Evolutionary conservation across 371 early-diverging fungal genomes (phyloP).

Genomic region (Coemansia sp.): DNA sequence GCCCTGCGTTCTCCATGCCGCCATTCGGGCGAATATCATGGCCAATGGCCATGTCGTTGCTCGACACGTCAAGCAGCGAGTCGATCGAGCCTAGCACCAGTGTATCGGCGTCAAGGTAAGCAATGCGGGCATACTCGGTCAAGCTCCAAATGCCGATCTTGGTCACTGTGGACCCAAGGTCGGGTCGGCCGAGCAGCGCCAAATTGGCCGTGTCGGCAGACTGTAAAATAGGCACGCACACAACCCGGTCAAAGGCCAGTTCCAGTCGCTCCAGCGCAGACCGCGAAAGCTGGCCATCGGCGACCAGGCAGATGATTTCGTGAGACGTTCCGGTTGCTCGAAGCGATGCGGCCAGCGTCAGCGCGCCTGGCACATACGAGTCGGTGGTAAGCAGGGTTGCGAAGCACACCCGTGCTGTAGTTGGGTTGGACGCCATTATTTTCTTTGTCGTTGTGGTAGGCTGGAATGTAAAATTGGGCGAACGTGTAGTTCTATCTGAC

Average conservation of each 20-base stretch:
- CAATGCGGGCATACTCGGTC: constrained; percentile 59
- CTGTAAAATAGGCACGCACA: constrained; percentile 58
- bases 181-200: constrained; percentile 80
- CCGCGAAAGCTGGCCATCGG: constrained; percentile 59
- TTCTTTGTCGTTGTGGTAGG: neutral
- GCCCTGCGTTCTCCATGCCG: constrained; percentile 55
- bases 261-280: constrained; percentile 56
- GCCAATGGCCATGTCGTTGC: constrained; percentile 16
- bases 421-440: neutral
- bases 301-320: constrained; percentile 66
- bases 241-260: constrained; percentile 63
- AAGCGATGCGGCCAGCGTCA: constrained; percentile 76
- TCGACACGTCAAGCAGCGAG: constrained; percentile 64
- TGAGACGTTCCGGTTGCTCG: constrained; percentile 60
- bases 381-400: constrained; percentile 77
- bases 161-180: constrained; percentile 84
- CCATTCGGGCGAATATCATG: constrained; percentile 33
- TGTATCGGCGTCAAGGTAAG: constrained; percentile 89
- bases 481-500: too few species aligned
- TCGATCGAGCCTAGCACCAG: constrained; percentile 77
- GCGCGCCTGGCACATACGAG: constrained; percentile 80
- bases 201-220: constrained; percentile 62
- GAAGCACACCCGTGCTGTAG: constrained; percentile 31
- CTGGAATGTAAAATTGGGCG: neutral
- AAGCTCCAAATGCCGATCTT: constrained; percentile 85